Percentiles rank a stretch among this genome's conserved stretches.
Conservation (phyloP, 306 rosid species). For the Crotalaria pallida region DNA sequence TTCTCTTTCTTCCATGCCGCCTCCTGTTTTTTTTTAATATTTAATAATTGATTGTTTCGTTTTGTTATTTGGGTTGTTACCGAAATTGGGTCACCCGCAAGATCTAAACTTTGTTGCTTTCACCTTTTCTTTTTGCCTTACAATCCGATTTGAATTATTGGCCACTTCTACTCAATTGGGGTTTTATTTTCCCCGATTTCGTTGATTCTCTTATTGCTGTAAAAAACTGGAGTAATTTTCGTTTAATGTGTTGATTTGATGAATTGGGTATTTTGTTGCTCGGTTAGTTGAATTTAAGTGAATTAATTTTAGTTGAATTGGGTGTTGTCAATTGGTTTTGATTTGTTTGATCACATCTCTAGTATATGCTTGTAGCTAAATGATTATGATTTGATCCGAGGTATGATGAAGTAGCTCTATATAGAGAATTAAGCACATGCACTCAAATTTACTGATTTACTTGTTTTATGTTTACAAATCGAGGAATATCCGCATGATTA, state of each 20-base stretch:
- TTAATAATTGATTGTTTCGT: not conserved
- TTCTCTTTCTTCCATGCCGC: not conserved
- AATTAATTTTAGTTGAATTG: not conserved
- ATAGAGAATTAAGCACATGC: too few species aligned
- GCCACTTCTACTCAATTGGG: not conserved
- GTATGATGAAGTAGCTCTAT: not conserved
- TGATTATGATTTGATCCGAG: not conserved
- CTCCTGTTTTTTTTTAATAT: not conserved
- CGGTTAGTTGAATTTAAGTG: not conserved
- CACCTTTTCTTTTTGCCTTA: not conserved
- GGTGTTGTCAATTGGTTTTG: not conserved
- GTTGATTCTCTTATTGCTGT: not conserved
- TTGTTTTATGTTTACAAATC: too few species aligned
- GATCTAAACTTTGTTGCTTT: not conserved
- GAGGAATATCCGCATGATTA: too few species aligned
- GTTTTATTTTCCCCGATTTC: not conserved
- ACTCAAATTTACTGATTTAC: too few species aligned
- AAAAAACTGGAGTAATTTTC: not conserved
- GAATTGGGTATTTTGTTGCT: not conserved
- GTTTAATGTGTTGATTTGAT: not conserved
- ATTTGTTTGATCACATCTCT: not conserved
- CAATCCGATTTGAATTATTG: not conserved
- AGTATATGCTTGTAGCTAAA: not conserved
- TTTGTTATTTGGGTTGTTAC: not conserved
- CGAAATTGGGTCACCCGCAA: not conserved